These are phyloP conservation scores for Tilletia walkeri DNA, from an alignment of 1,284 basidiomycete genomes.

Conservation along the genomic window DNA sequence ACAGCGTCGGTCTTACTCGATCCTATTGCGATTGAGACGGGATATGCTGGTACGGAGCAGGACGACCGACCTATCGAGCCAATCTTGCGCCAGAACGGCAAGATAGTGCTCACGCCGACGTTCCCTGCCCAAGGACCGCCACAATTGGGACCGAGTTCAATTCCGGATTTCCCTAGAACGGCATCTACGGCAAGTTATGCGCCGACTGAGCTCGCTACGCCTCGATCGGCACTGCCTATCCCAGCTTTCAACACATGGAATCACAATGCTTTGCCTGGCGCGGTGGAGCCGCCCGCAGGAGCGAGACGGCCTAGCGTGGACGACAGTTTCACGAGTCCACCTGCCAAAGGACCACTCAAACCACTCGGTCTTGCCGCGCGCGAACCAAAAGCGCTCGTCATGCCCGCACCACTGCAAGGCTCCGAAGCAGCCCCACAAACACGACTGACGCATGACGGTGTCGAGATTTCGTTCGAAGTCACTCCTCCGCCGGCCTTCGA, in stretches of 20 bases:
- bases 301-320: slow-evolving; percentile 26
- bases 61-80: not conserved
- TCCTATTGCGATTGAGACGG: not conserved
- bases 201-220: too few species aligned
- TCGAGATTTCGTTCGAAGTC: not conserved
- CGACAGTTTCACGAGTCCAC: slow-evolving; percentile 41
- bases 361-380: slow-evolving; percentile 37
- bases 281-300: not conserved
- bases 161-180: too few species aligned
- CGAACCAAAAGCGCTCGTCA: slow-evolving; percentile 37
- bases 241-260: too few species aligned
- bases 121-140: too few species aligned
- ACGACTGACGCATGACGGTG: slow-evolving; percentile 24
- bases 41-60: not conserved
- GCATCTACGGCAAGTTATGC: too few species aligned
- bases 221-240: too few species aligned
- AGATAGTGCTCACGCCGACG: not conserved
- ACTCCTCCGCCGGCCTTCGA: not conserved
- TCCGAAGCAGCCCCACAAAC: slow-evolving; percentile 34
- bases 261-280: slow-evolving; percentile 1
- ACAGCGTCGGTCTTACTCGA: not conserved
- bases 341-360: slow-evolving; percentile 39
- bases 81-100: slow-evolving; percentile 3
- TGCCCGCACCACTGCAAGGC: slow-evolving; percentile 42
- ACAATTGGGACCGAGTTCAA: too few species aligned